Conservation (phyloP, 73 alveolate genomes). For the Paramecium caudatum region DNA sequence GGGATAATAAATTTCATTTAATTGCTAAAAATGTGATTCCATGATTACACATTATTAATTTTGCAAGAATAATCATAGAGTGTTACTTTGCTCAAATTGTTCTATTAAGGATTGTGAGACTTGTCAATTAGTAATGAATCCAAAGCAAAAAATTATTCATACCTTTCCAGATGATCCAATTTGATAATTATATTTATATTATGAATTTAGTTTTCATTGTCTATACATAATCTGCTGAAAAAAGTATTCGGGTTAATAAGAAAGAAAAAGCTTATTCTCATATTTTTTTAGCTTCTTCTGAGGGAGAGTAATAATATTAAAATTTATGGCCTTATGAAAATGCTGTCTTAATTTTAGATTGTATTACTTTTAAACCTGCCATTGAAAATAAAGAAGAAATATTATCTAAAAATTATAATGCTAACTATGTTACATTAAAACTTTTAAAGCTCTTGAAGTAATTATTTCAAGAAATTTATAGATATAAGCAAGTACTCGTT, state of each 20-base stretch:
- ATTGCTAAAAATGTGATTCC: conserved; percentile 12
- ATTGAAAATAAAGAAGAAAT: not conserved
- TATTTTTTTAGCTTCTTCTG: no score
- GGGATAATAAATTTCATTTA: not conserved
- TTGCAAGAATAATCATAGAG: not conserved
- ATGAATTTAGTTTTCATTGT: not conserved
- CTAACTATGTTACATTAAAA: not conserved
- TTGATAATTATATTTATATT: not conserved
- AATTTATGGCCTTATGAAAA: conserved; percentile 30
- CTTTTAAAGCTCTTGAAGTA: not conserved
- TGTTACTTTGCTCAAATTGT: not conserved
- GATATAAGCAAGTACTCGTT: conserved; percentile 4
- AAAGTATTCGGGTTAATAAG: no score
- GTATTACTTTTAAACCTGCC: not conserved
- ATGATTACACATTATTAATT: not conserved
- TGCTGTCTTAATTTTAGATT: not conserved
- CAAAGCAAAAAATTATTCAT: not conserved
- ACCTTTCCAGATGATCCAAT: conserved; percentile 14
- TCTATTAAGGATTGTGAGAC: not conserved
- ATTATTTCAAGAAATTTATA: not conserved
- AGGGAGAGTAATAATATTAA: no score
- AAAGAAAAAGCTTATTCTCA: no score
- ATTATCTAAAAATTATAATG: not conserved
- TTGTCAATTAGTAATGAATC: not conserved
- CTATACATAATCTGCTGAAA: no score